Conservation (phyloP, 768 basidiomycete species). For the Boletus rubescentipes region DNA sequence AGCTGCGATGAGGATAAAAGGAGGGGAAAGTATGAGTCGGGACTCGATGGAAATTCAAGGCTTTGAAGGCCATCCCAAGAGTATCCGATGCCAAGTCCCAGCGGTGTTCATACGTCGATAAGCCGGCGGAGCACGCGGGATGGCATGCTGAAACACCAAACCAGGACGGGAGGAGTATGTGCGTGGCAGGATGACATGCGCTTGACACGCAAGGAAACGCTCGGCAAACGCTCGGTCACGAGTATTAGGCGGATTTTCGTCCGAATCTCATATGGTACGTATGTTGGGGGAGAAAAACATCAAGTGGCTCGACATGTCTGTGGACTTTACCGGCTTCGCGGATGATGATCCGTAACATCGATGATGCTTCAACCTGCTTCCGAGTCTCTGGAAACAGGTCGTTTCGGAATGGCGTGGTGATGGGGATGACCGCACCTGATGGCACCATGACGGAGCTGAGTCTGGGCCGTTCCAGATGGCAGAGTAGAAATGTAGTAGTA, state of each 20-base stretch:
- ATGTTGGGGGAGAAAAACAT: no score
- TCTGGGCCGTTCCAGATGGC: no score
- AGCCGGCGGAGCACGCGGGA: not conserved
- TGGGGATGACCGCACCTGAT: no score
- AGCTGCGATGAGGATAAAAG: not conserved
- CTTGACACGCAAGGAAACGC: not conserved
- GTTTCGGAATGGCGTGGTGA: no score
- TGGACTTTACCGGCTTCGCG: no score
- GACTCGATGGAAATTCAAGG: not conserved
- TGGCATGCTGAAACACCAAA: not conserved
- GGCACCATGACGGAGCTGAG: no score
- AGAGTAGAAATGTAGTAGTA: no score
- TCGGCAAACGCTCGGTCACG: not conserved
- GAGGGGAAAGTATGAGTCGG: not conserved
- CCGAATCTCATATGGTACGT: no score
- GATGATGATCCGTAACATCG: no score
- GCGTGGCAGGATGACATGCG: not conserved
- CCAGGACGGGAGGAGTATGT: not conserved
- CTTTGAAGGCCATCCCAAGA: not conserved
- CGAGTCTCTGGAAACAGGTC: no score
- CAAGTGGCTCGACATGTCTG: no score
- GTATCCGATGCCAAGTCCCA: not conserved
- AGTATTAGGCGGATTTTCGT: not conserved
- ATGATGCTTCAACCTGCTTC: no score
- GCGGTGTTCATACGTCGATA: not conserved